Percentiles rank a stretch among this genome's conserved stretches.
These are phyloP conservation scores for Gentiana straminea DNA, from an alignment of 257 asterid species.

Conservation along the genomic window DNA sequence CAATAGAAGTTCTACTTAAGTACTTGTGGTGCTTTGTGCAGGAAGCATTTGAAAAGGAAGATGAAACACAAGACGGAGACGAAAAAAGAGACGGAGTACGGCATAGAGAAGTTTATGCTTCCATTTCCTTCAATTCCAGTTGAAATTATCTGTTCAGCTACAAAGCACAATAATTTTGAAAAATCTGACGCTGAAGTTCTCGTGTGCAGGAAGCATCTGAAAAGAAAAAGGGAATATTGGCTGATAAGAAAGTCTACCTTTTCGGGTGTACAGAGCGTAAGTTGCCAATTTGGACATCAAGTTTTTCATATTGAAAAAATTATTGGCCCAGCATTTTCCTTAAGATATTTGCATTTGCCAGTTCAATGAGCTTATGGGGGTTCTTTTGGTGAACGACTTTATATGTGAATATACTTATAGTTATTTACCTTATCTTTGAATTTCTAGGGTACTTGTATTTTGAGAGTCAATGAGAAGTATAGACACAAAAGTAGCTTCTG, in stretches of 20 bases:
- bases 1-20: not conserved
- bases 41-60: not conserved
- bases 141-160: no score
- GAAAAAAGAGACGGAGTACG: no score
- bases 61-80: no score
- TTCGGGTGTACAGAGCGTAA: slow-evolving; percentile 94
- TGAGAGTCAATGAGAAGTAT: not conserved
- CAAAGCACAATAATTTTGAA: no score
- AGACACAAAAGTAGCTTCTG: not conserved
- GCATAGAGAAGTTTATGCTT: no score
- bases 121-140: no score
- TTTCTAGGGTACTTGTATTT: not conserved
- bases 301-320: not conserved
- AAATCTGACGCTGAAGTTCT: not conserved
- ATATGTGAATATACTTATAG: not conserved
- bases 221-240: slow-evolving; percentile 66
- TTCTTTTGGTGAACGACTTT: no score
- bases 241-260: slow-evolving; percentile 63
- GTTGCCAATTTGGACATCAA: slow-evolving; percentile 7
- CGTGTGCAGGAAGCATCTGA: slow-evolving; percentile 74
- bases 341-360: no score
- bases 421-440: not conserved
- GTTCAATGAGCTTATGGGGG: no score
- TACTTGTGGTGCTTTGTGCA: slow-evolving; percentile 3
- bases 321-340: not conserved